Evolutionary conservation across 257 asterid species (phyloP).

Genomic region (Coffea eugenioides): DNA sequence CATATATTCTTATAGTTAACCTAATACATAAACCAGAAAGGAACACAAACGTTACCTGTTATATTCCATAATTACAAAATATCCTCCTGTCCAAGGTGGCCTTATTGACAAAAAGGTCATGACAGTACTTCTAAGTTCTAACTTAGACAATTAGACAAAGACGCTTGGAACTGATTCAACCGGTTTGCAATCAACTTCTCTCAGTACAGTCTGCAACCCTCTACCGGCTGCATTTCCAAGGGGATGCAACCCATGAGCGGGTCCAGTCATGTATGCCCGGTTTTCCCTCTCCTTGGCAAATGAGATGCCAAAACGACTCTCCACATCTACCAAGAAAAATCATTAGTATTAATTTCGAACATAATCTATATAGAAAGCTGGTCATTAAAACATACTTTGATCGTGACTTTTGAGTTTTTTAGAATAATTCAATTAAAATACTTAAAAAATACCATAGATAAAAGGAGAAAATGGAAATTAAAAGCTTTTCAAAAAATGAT

Average conservation of each 20-base stretch:
- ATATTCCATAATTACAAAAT: no score
- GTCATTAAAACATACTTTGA: background rate
- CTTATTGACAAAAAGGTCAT: no score
- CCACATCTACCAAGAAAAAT: conserved; percentile 48
- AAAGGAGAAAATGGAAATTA: background rate
- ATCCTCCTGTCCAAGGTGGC: no score
- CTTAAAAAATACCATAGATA: background rate
- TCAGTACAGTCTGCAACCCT: conserved; percentile 67
- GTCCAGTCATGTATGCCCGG: conserved; percentile 56
- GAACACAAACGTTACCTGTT: no score
- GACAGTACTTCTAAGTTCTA: no score
- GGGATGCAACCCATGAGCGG: conserved; percentile 69
- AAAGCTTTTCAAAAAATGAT: background rate
- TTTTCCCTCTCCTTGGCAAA: conserved; percentile 58
- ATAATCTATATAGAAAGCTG: no score
- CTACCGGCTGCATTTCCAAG: conserved; percentile 65
- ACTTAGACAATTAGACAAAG: background rate
- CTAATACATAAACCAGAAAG: no score
- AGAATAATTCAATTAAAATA: background rate
- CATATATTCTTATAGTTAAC: no score
- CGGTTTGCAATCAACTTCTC: conserved; percentile 66
- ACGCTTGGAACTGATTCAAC: background rate
- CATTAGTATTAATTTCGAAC: no score
- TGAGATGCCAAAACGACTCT: conserved; percentile 48
- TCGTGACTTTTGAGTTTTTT: no score